A percentile compares a stretch with the other conserved stretches of the same genome.
These are phyloP conservation scores for Penicillium soppii DNA, from an alignment of 495 filamentous ascomycete species.

Conservation along the genomic window DNA sequence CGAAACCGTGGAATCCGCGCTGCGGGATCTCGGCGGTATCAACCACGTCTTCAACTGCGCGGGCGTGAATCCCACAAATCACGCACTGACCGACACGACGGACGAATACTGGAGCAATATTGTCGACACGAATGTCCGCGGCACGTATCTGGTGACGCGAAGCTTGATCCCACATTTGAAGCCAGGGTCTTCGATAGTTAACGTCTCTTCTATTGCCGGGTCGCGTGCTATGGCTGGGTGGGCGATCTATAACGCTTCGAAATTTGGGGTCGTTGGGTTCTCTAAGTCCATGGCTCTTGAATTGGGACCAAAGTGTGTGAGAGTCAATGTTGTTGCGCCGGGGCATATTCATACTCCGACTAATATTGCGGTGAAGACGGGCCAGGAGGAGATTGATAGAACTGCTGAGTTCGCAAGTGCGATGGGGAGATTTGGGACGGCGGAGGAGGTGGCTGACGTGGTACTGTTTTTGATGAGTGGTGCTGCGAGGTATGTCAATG, in stretches of 20 bases:
- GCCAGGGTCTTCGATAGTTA: conserved; percentile 28
- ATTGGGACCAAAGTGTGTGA: conserved; percentile 44
- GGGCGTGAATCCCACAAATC: conserved; percentile 47
- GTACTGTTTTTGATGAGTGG: conserved; percentile 47
- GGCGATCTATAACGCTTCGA: conserved; percentile 47
- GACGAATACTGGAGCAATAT: conserved; percentile 15
- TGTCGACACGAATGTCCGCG: conserved; percentile 14
- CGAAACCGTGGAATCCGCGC: conserved; percentile 28
- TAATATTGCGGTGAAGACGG: conserved; percentile 30
- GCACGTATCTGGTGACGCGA: conserved; percentile 12
- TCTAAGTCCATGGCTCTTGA: conserved; percentile 52
- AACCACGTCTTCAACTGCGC: conserved; percentile 55
- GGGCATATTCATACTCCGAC: conserved; percentile 44
- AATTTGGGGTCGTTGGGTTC: conserved; percentile 50
- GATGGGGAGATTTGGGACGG: conserved; percentile 46
- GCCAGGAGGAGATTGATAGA: conserved; percentile 20
- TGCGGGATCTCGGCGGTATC: conserved; percentile 29
- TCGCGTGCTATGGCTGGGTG: conserved; percentile 34
- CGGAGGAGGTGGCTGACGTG: conserved; percentile 49
- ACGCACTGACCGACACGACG: conserved; percentile 31
- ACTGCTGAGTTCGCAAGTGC: conserved; percentile 19
- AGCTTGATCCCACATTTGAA: conserved; percentile 11
- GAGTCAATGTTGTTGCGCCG: conserved; percentile 50
- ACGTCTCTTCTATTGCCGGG: conserved; percentile 47
- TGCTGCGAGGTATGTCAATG: conserved; percentile 45